These are phyloP conservation scores for Lenwebbia sp. DNA, from an alignment of 345 rosid species.

Conservation along the genomic window DNA sequence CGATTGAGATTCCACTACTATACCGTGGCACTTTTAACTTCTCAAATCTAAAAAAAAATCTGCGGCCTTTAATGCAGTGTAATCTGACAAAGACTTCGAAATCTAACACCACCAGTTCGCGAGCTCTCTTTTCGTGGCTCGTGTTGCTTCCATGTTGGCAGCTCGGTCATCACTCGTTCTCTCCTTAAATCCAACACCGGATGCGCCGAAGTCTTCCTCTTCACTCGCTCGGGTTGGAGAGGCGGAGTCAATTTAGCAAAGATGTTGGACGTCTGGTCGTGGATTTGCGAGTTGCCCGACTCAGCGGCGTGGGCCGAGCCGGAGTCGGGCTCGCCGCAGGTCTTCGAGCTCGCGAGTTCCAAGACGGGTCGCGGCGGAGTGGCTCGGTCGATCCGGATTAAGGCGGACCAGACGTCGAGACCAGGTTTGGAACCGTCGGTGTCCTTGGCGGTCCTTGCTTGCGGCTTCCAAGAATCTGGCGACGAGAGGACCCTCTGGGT, in stretches of 20 bases:
- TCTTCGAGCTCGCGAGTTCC: slow-evolving; percentile 35
- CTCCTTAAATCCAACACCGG: slow-evolving; percentile 19
- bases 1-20: too few relatives aligned
- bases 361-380: neutral
- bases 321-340: slow-evolving; percentile 14
- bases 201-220: neutral
- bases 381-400: slow-evolving; percentile 26
- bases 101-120: slow-evolving; percentile 5
- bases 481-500: slow-evolving; percentile 42
- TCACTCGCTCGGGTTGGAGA: neutral
- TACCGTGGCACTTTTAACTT: too few relatives aligned
- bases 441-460: slow-evolving; percentile 29
- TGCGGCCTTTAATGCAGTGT: too few relatives aligned
- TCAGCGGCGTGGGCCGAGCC: slow-evolving; percentile 10
- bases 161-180: slow-evolving; percentile 24
- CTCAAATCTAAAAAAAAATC: too few relatives aligned
- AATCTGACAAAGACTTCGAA: too few relatives aligned
- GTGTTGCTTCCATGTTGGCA: slow-evolving; percentile 26
- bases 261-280: slow-evolving; percentile 70
- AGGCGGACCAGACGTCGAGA: neutral
- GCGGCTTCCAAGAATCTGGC: slow-evolving; percentile 25
- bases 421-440: slow-evolving; percentile 6
- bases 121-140: slow-evolving; percentile 7
- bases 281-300: slow-evolving; percentile 53
- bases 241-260: neutral